Evolutionary conservation across 805 yeast genomes (phyloP), one percentile per base, ranked within the genome.

Genomic region (Blastobotrys terrestris): DNA sequence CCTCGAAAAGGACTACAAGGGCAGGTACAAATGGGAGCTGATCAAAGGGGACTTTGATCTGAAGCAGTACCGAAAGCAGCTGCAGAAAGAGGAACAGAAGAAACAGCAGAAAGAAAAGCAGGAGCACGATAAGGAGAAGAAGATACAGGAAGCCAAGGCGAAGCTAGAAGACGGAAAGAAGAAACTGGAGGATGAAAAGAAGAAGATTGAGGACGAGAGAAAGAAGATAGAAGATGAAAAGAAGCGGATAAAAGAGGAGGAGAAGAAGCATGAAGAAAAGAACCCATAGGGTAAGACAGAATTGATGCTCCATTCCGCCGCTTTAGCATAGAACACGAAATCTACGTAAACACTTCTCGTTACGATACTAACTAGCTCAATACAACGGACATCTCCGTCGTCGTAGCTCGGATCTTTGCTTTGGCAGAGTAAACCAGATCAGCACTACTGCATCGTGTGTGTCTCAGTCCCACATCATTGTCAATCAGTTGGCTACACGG

Each of bases 161-260:
- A 26, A 26, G 35, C 8, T 6, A 26, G 35, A 26, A 11, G 35
- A 26, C 8, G 11, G 35, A 26, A 26, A 26, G 35, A 26, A 48
- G 41, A 42, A 42, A 18, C 18, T 44, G 21, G 48, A 46, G 44
- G 13, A 53, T 15, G 46, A 47, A 26, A 22, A 49, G 40, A 53
- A 52, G 26, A 49, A 45, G 11, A 47, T n/a, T 16, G 15, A 15
- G 16, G 21, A n/a, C 14, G 16, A 15, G 11, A 16, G 16, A 19
- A 18, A 26, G 14, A 40, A 45, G 19, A 6, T 16, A 20, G 15
- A 15, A 11, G 14, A 21, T 11, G 58, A 52, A 5, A 22, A 42
- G 46, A 26, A 39, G 40, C 18, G 19, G 3, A 46, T 52, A 40
- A 49, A 22, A 14, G 55, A 48, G 44, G 44, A 51, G 44, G 35